These are phyloP conservation scores for Hericium coralloides DNA, from an alignment of 768 basidiomycete species.

Conservation along the genomic window DNA sequence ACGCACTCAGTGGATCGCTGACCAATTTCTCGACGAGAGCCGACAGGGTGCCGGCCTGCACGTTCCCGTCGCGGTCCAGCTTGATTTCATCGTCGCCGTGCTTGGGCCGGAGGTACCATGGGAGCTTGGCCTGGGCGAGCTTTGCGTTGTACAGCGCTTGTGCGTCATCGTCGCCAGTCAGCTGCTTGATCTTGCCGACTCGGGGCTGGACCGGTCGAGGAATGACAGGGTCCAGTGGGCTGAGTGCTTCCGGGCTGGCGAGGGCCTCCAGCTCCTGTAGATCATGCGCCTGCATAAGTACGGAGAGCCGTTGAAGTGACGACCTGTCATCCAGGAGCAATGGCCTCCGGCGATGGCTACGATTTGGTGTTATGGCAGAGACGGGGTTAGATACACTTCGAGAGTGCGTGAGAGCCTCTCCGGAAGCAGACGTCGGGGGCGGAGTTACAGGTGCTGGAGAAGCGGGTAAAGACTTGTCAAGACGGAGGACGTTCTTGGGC, in stretches of 20 bases:
- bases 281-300: constrained; percentile 4
- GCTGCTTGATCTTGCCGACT: constrained; percentile 28
- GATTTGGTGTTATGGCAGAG: neutral
- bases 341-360: constrained; percentile 5
- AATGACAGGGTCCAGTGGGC: neutral
- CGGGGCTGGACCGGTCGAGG: constrained; percentile 9
- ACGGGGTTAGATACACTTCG: constrained; percentile 6
- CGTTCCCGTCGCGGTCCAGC: constrained; percentile 52
- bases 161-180: constrained; percentile 35
- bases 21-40: constrained; percentile 70
- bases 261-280: neutral
- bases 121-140: constrained; percentile 27
- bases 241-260: neutral
- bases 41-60: constrained; percentile 59
- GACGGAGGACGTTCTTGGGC: constrained; percentile 5
- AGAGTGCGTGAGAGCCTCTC: neutral
- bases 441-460: constrained; percentile 2
- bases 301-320: constrained; percentile 6
- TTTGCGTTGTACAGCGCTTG: constrained; percentile 31
- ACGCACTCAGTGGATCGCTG: constrained; percentile 51
- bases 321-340: constrained; percentile 6
- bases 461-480: constrained; percentile 9
- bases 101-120: constrained; percentile 54
- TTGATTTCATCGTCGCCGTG: constrained; percentile 52
- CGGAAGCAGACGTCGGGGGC: neutral